A percentile compares a stretch with the other conserved stretches of the same genome.
Conservation (phyloP, 2,329 filamentous ascomycete species). For the Penicillium expansum region DNA sequence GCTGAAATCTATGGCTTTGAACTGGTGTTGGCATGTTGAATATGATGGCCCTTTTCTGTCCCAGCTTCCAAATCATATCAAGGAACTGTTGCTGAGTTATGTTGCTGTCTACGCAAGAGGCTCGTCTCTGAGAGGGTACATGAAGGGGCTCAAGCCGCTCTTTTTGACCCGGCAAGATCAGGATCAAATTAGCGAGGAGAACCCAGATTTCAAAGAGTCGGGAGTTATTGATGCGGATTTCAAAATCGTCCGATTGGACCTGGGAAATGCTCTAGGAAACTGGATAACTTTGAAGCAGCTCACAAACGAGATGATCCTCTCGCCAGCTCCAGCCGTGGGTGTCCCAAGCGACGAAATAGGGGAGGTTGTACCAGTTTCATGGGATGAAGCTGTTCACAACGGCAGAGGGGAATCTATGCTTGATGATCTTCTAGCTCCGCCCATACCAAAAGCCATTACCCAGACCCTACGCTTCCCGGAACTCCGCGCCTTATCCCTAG, state of each 20-base stretch:
- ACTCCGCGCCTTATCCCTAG: constrained; percentile 58
- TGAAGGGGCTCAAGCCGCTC: constrained; percentile 50
- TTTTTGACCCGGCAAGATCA: constrained; percentile 36
- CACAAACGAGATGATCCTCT: constrained; percentile 41
- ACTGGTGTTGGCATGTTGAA: constrained; percentile 57
- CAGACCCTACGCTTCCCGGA: constrained; percentile 47
- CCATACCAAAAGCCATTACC: constrained; percentile 23
- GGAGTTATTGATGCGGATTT: constrained; percentile 29
- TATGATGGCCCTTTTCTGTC: constrained; percentile 57
- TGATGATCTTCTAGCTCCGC: not conserved
- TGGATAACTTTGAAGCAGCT: constrained; percentile 52
- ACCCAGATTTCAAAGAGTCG: constrained; percentile 3
- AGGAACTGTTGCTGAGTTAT: constrained; percentile 56
- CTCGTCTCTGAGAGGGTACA: constrained; percentile 38
- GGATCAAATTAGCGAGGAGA: constrained; percentile 8
- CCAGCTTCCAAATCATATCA: constrained; percentile 51
- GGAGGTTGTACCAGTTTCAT: constrained; percentile 36
- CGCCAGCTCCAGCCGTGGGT: constrained; percentile 11
- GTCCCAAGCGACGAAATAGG: constrained; percentile 1
- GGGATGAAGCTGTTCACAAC: constrained; percentile 38
- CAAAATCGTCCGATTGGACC: constrained; percentile 52
- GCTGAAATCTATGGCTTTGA: constrained; percentile 53
- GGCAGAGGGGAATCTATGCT: not conserved
- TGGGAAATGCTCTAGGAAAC: constrained; percentile 51
- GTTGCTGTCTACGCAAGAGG: constrained; percentile 50